These are phyloP conservation scores for Ephemerocybe angulata DNA, from an alignment of 768 basidiomycete genomes.

Conservation along the genomic window DNA sequence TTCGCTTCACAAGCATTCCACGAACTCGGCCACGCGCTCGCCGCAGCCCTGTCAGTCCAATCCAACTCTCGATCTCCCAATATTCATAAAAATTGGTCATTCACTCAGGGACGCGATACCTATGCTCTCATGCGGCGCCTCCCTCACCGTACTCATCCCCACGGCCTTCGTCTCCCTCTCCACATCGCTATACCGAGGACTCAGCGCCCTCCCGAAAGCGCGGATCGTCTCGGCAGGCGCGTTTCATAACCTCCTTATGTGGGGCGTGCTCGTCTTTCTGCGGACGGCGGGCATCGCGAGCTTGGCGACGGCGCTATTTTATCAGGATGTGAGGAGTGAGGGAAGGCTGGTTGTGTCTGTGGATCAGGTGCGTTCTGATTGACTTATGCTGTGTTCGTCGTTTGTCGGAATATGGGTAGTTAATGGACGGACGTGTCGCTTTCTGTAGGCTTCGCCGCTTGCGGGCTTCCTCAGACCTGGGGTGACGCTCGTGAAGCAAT, in stretches of 20 bases:
- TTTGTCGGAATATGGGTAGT: background rate
- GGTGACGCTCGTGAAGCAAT: conserved; percentile 48
- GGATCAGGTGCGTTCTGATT: conserved; percentile 41
- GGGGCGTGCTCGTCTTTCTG: conserved; percentile 40
- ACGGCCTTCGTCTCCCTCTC: conserved; percentile 73
- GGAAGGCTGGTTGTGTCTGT: conserved; percentile 59
- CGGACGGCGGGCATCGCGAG: conserved; percentile 30
- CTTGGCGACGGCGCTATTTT: conserved; percentile 38
- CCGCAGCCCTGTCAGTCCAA: conserved; percentile 64
- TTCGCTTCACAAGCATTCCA: conserved; percentile 68
- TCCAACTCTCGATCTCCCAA: background rate
- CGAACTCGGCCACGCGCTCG: conserved; percentile 75
- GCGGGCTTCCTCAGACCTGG: conserved; percentile 52
- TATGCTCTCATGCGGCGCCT: conserved; percentile 56
- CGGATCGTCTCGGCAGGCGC: conserved; percentile 71
- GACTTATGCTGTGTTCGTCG: background rate
- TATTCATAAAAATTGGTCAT: background rate
- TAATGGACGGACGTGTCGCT: too few species aligned
- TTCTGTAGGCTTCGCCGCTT: conserved; percentile 58
- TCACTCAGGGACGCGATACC: conserved; percentile 62
- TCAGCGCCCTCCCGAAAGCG: conserved; percentile 42
- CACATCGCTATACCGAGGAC: conserved; percentile 31
- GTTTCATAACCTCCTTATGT: conserved; percentile 71
- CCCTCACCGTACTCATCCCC: conserved; percentile 61
- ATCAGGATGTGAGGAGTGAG: conserved; percentile 45